Evolutionary conservation across 2,329 filamentous ascomycete species (phyloP).

Genomic region (Endocalyx cinctus): DNA sequence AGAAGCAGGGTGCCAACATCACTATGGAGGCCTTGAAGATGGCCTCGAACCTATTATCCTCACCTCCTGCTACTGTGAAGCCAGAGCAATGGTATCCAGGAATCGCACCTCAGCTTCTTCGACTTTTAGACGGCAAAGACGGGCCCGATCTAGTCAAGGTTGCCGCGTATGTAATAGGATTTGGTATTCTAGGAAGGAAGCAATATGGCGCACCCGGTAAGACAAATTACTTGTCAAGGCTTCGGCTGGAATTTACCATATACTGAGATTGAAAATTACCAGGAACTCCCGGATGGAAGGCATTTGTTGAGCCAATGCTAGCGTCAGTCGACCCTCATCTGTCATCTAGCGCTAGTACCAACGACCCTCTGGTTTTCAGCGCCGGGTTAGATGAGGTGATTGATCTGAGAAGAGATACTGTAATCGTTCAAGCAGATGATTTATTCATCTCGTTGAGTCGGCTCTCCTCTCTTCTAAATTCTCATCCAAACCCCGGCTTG

Average conservation of each 20-base stretch:
- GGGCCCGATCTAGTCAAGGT: conserved; percentile 55
- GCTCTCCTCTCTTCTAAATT: conserved; percentile 51
- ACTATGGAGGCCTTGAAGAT: conserved; percentile 64
- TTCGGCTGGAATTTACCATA: too few relatives aligned
- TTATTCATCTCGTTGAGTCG: conserved; percentile 50
- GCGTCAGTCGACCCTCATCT: conserved; percentile 41
- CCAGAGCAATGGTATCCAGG: conserved; percentile 56
- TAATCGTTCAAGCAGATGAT: conserved; percentile 43
- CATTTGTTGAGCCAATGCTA: conserved; percentile 57
- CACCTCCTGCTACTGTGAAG: conserved; percentile 50
- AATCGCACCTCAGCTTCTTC: conserved; percentile 57
- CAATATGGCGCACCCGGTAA: conserved; percentile 59
- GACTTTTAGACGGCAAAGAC: conserved; percentile 56
- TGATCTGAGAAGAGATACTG: conserved; percentile 37
- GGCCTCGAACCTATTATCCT: conserved; percentile 57
- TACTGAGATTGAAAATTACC: background rate
- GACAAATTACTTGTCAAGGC: conserved; percentile 9
- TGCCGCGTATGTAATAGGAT: conserved; percentile 59
- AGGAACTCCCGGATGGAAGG: conserved; percentile 57
- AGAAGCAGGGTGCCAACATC: conserved; percentile 58
- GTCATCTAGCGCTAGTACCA: conserved; percentile 21
- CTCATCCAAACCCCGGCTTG: conserved; percentile 63
- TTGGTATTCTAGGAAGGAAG: conserved; percentile 61
- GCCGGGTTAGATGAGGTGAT: conserved; percentile 35
- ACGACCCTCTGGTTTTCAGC: conserved; percentile 18